Conservation (phyloP, 2,329 filamentous ascomycete species). For the Salinomyces thailandicus region DNA sequence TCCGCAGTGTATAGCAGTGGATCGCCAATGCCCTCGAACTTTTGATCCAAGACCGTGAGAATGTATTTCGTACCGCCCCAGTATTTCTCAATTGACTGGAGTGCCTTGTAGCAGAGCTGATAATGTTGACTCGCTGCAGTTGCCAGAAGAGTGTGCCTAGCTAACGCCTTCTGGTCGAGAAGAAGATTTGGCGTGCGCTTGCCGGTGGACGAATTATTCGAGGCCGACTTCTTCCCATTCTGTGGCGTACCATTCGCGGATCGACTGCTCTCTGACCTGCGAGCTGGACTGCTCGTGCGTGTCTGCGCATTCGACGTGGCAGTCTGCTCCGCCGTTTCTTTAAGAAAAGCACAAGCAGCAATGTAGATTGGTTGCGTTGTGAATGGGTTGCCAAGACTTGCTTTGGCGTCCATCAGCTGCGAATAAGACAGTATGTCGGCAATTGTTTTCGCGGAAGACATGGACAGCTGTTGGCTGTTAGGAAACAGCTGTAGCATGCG, state of each 20-base stretch:
- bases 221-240: constrained; percentile 16
- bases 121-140: constrained; percentile 80
- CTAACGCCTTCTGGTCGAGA: constrained; percentile 29
- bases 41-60: constrained; percentile 74
- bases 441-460: constrained; percentile 86
- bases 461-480: constrained; percentile 69
- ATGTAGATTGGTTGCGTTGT: constrained; percentile 85
- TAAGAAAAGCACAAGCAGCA: constrained; percentile 77
- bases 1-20: constrained; percentile 56
- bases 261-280: constrained; percentile 1
- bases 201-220: constrained; percentile 5
- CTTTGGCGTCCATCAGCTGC: constrained; percentile 74
- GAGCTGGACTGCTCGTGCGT: constrained; percentile 33
- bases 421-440: constrained; percentile 81
- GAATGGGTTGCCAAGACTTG: constrained; percentile 79
- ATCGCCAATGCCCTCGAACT: constrained; percentile 76
- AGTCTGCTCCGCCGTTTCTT: constrained; percentile 65
- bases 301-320: constrained; percentile 38
- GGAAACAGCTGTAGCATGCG: constrained; percentile 61
- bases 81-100: constrained; percentile 70
- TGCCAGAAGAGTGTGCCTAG: constrained; percentile 65
- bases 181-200: constrained; percentile 5
- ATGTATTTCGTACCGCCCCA: constrained; percentile 86
- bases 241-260: constrained; percentile 36
- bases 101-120: constrained; percentile 71